phyloP scores from a whole-genome alignment of 2,329 filamentous ascomycete genomes.

The Stachybotrys echinatus region DNA sequence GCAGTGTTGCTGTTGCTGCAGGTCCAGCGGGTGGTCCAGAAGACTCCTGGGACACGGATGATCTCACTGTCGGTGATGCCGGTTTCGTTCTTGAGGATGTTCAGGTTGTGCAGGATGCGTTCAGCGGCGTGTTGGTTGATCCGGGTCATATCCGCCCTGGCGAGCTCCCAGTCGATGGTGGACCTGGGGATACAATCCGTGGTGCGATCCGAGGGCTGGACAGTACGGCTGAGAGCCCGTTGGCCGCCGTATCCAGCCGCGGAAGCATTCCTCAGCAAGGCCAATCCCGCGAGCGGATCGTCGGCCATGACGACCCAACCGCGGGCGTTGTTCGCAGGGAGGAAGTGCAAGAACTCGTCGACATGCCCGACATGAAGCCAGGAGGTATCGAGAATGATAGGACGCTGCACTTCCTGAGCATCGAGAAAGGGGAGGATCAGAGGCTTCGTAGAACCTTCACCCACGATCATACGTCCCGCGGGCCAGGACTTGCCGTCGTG shows the following conservation, averaged over 20 bases:
- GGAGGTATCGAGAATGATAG: conserved; percentile 23
- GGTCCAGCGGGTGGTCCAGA: conserved; percentile 1
- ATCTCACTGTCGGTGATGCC: conserved; percentile 13
- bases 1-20: neutral
- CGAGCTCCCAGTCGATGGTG: conserved; percentile 12
- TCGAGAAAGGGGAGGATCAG: conserved; percentile 21
- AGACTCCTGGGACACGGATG: conserved; percentile 15
- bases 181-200: conserved; percentile 8
- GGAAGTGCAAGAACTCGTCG: conserved; percentile 23
- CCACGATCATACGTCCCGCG: conserved; percentile 13
- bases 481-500: conserved; percentile 12
- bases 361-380: conserved; percentile 21
- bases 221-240: conserved; percentile 9
- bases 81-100: conserved; percentile 14
- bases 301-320: conserved; percentile 18
- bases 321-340: conserved; percentile 14
- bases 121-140: conserved; percentile 5
- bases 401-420: conserved; percentile 27
- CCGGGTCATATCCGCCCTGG: conserved; percentile 3
- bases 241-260: conserved; percentile 10
- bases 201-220: neutral
- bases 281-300: conserved; percentile 14
- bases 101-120: conserved; percentile 11
- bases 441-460: conserved; percentile 7
- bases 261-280: conserved; percentile 10